These are phyloP conservation scores for Ascosphaera aggregata DNA, from an alignment of 2,329 filamentous ascomycete genomes.

Conservation along the genomic window DNA sequence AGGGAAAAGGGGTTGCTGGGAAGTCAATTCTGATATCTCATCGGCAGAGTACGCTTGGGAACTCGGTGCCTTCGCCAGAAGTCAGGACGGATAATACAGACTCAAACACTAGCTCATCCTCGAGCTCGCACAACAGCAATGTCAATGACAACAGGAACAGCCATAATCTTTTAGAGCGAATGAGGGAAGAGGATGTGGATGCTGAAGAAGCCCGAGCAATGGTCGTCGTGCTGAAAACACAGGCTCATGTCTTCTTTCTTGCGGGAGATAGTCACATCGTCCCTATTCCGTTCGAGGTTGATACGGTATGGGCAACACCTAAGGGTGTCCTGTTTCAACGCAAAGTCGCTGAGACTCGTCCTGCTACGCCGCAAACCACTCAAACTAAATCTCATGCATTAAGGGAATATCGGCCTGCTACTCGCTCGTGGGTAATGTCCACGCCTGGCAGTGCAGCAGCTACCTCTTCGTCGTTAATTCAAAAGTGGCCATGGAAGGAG, in stretches of 20 bases:
- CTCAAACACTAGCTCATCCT: not conserved
- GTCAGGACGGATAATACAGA: conserved; percentile 2
- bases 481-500: conserved; percentile 28
- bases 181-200: conserved; percentile 14
- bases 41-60: not conserved
- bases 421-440: not conserved
- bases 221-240: conserved; percentile 76
- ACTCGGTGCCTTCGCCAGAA: not conserved
- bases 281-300: conserved; percentile 85
- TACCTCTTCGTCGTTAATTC: not conserved
- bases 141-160: not conserved
- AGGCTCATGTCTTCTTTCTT: conserved; percentile 83
- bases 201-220: conserved; percentile 34
- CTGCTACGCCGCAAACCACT: not conserved
- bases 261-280: conserved; percentile 71
- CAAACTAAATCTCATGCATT: not conserved
- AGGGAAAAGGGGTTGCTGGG: not conserved
- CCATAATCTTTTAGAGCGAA: conserved; percentile 2
- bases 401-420: not conserved
- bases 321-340: conserved; percentile 70
- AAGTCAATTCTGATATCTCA: not conserved
- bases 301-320: conserved; percentile 61
- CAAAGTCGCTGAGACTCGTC: conserved; percentile 29
- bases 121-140: not conserved
- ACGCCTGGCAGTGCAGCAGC: not conserved